These are phyloP conservation scores for Atalantia buxifolia DNA, from an alignment of 345 rosid species.

Conservation along the genomic window DNA sequence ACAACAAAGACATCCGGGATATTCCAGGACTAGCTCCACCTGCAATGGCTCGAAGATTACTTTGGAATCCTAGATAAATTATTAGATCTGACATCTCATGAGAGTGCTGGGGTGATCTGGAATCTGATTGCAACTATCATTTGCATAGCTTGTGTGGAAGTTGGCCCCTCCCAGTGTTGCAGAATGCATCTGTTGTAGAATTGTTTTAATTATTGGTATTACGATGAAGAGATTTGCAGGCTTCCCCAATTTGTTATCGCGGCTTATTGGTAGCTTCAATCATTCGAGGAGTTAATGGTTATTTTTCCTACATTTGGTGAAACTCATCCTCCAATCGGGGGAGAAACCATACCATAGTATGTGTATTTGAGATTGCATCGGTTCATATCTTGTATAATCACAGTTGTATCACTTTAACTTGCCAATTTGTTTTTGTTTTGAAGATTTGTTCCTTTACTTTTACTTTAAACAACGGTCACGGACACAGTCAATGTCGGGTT, in stretches of 20 bases:
- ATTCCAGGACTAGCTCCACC: conserved; percentile 97
- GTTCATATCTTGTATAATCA: conserved; percentile 13
- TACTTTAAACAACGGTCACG: too few species aligned
- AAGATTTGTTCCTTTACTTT: background rate
- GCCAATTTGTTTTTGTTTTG: background rate
- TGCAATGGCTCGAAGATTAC: conserved; percentile 68
- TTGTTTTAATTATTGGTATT: background rate
- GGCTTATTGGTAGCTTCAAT: background rate
- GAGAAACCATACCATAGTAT: background rate
- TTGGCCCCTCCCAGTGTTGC: background rate
- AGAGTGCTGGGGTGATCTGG: conserved; percentile 1
- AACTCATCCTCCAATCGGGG: background rate
- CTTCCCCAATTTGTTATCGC: background rate
- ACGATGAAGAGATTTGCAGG: background rate
- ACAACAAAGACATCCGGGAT: conserved; percentile 80
- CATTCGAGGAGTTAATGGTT: background rate
- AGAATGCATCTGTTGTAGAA: conserved; percentile 6
- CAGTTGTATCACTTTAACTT: background rate
- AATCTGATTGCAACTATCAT: background rate
- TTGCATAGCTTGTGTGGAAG: background rate
- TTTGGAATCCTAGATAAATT: conserved; percentile 48
- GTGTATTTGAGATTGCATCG: conserved; percentile 6
- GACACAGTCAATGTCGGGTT: too few species aligned
- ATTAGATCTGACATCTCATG: background rate
- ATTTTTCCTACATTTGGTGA: background rate